A percentile compares a stretch with the other conserved stretches of the same genome.
phyloP scores from a whole-genome alignment of 495 filamentous ascomycete genomes.

The Immersiella caudata region DNA sequence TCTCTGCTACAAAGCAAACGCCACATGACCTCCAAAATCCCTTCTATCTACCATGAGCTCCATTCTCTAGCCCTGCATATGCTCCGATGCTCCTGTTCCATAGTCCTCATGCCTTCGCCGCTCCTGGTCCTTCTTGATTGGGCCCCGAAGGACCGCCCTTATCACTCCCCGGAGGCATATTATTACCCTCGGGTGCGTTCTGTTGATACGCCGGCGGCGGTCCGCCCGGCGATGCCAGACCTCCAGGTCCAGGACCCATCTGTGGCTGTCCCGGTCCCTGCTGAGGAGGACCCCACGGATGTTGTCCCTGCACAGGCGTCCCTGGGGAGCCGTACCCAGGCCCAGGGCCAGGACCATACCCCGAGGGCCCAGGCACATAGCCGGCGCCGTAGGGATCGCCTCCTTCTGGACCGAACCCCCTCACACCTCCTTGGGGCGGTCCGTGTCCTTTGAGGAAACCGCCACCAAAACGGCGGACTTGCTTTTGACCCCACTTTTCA shows the following conservation, averaged over 20 bases:
- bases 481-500: constrained; percentile 33
- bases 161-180: background rate
- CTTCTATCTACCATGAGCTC: too few relatives aligned
- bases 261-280: background rate
- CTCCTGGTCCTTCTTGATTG: background rate
- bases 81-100: too few relatives aligned
- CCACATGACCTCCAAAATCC: too few relatives aligned
- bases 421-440: background rate
- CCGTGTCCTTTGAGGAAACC: background rate
- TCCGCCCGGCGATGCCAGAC: background rate
- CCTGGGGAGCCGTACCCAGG: background rate
- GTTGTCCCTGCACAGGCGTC: background rate
- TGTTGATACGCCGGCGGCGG: background rate
- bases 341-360: background rate
- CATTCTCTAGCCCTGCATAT: too few relatives aligned
- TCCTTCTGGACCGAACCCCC: background rate
- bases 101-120: background rate
- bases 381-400: background rate
- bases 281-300: background rate
- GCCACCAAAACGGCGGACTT: background rate
- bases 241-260: background rate
- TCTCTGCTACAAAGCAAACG: too few relatives aligned
- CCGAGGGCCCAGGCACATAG: background rate
- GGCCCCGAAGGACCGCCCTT: background rate
- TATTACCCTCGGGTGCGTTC: background rate